Base-by-base conservation (phyloP, 441 rosid species). In the Arabidopsis lyrata region DNA sequence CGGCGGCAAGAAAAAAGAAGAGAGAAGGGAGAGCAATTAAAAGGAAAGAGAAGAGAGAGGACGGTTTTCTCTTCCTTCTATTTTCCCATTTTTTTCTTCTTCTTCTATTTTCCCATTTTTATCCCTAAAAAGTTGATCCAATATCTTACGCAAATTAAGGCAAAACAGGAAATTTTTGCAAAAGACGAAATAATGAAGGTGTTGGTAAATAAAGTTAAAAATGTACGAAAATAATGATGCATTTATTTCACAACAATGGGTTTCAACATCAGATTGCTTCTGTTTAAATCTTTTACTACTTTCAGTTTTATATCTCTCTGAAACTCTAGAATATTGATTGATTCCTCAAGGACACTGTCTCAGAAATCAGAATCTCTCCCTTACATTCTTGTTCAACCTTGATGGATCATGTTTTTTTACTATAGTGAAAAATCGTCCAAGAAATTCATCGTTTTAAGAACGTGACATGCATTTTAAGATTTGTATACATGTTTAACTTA, bases 141-240 rank as follows among this genome's bases (percentile, higher is more conserved):
- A 53, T 11, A 44, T 66, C 44, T 42, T 70, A 66, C 59, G 57
- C 38, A 63, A 69, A 42, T 53, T 60, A 50, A 41, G 41, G 36
- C 67, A 18, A 73, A 67, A 54, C 48, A 72, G 5, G 27, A 24
- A 35, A 3, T 0, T 22, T 1, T 3, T 44, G 49, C 41, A 39
- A 58, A 57, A 70, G 61, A 63, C 71, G 64, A 42, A 64, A 50
- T 15, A 35, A 22, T 56, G 67, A 48, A 64, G 5, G 72, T 58
- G 55, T 36, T 60, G 72, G 72, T 71, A 58, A 71, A 71, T 70
- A 64, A 70, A 58, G 76, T 58, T 70, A 57, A 70, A 70, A 45
- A 11, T 64, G 75, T 63, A 76, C 72, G 56, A 24, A 48, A 38
- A 32, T 50, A 58, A 38, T 48, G 22, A 31, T 63, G 69, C 58